Base-by-base conservation (phyloP, 805 yeast species). In the Tetrapisispora taiwanensis region DNA sequence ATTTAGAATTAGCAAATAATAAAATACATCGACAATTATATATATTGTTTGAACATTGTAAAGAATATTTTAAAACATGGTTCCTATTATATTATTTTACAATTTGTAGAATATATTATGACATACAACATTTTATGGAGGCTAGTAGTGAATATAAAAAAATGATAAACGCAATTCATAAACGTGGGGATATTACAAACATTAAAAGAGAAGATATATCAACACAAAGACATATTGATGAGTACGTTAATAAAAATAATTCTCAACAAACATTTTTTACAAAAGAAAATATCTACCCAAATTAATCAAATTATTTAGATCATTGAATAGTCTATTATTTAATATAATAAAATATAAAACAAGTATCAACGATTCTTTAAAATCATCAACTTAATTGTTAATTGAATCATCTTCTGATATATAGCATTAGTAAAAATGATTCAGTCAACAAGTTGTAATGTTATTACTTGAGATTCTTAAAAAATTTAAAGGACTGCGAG, bases 11-110 rank as follows among this genome's bases (percentile, higher is more conserved):
- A 10, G 45, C 53, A 14, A 56, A 52, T 30, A 37, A 50, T 3
- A 43, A 50, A 34, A 39, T 53, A 19, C 48, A 48, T 31, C 39
- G 42, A 14, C 48, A 53, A 32, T 36, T 54, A 24, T 42, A 32
- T 9, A 34, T 41, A 9, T 51, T 54, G 28, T 30, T 45, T 19
- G 34, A 41, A 12, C 36, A 50, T 13, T 35, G 50, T n/a, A 26
- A 37, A 3, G 26, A 35, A 1, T 46, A 54, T 27, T 39, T 56
- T 34, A 33, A 42, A 19, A 43, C 46, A 27, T 56, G 60, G 60
- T 52, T 51, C 20, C 41, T 42, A 19, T 40, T 46, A 31, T 55
- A 48, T 47, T 52, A 51, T 28, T 51, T 43, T 42, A 52, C 53
- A n/a, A 45, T 47, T 5, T 45, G 49, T 22, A 46, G 58, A 20